Evolutionary conservation across 176 grass and related monocot species (phyloP), one percentile per base, ranked within the genome.

Genomic region (Rhynchospora breviuscula): DNA sequence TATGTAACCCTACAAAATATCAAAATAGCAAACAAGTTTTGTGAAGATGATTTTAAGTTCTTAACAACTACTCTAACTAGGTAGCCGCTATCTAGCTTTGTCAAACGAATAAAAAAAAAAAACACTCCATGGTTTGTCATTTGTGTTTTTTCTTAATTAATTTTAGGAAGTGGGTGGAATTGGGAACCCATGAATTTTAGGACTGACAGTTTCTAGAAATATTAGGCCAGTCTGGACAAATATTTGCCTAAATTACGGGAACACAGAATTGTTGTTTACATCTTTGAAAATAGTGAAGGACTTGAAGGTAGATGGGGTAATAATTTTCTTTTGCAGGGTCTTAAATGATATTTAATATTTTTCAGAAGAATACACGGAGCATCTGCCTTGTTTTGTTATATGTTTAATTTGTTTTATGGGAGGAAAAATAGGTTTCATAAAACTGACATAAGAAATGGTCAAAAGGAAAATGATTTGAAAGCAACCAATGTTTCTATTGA

Each of bases 381-480:
- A 51, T 23, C 8, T 19, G 13, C 19, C 49, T 48, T 64, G 19
- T 72, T 33, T 23, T 47, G 23, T 19, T 4, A 46, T 49, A 46
- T 19, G 13, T 22, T 54, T 53, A 15, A 26, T 25, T 29, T 78
- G 4, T 40, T 59, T 61, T 47, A 0, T 60, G 0, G 31, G 46
- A 51, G 19, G 11, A 22, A 62, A 81, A 48, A 63, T 22, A 63
- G 57, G 3, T 17, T 46, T 44, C 35, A 22, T 19, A 40, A 48
- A 46, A 48, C 31, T 81, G 58, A 40, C 63, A 81, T 15, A 81
- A 81, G 10, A 81, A 63, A 81, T 81, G 18, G 8, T 80, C 49
- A 46, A 35, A 46, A 35, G 3, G 29, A 35, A 61, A 19, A n/a
- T 18, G 54, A 44, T 63, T 80, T 61, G 52, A 81, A 81, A 63